These are phyloP conservation scores for Nakazawaea ishiwadae DNA, from an alignment of 805 yeast genomes.

Conservation along the genomic window DNA sequence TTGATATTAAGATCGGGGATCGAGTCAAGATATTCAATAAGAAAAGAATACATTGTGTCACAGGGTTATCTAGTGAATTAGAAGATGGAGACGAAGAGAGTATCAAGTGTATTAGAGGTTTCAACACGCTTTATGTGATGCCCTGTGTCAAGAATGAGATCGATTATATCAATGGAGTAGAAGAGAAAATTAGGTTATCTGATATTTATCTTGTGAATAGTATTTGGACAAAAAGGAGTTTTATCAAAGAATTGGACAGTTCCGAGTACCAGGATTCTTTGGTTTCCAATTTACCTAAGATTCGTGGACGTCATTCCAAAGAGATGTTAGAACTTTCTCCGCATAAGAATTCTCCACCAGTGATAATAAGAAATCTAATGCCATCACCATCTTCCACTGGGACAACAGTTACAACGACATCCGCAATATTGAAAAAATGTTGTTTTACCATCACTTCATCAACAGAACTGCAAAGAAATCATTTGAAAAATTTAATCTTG, in stretches of 20 bases:
- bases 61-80: constrained; percentile 35
- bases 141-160: constrained; percentile 14
- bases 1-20: constrained; percentile 60
- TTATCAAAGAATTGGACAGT: constrained; percentile 1
- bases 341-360: constrained; percentile 3
- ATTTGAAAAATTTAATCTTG: constrained; percentile 2
- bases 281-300: background rate
- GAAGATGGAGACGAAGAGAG: constrained; percentile 14
- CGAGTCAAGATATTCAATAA: constrained; percentile 31
- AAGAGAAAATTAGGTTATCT: constrained; percentile 1
- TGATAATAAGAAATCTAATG: background rate
- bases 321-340: constrained; percentile 5
- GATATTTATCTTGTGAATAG: constrained; percentile 5
- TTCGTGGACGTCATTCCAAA: constrained; percentile 2
- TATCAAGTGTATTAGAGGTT: constrained; percentile 59
- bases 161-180: background rate
- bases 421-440: background rate
- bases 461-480: background rate
- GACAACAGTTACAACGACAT: background rate
- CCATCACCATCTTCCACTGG: background rate
- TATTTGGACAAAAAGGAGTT: constrained; percentile 8
- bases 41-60: constrained; percentile 33
- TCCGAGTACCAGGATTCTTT: constrained; percentile 3
- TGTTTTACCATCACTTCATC: constrained; percentile 2
- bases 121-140: constrained; percentile 39